Evolutionary conservation across 176 grass and related monocot species (phyloP).

Genomic region (Sorghum bicolor): DNA sequence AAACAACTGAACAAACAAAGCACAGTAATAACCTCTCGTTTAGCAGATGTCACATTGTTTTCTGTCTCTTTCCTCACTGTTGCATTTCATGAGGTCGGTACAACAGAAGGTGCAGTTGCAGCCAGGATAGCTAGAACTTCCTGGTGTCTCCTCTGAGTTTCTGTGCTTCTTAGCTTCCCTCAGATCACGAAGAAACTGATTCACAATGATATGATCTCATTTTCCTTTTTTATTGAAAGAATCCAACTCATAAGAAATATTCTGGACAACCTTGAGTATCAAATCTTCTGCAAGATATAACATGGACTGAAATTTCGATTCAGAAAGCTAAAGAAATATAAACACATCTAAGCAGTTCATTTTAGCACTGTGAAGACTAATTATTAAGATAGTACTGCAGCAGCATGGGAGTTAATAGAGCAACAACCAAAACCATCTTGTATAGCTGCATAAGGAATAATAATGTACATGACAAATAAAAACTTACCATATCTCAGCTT

Average conservation of each 20-base stretch:
- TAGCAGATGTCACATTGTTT: slow-evolving; percentile 46
- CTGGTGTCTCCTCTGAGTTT: slow-evolving; percentile 81
- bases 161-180: slow-evolving; percentile 90
- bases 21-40: slow-evolving; percentile 57
- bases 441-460: neutral
- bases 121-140: slow-evolving; percentile 93
- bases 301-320: slow-evolving; percentile 34
- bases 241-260: slow-evolving; percentile 69
- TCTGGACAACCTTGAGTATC: slow-evolving; percentile 59
- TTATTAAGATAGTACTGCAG: neutral
- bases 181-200: slow-evolving; percentile 90
- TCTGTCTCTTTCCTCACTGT: slow-evolving; percentile 57
- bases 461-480: neutral
- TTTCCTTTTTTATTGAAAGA: slow-evolving; percentile 55
- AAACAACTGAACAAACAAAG: slow-evolving; percentile 9
- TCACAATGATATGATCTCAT: slow-evolving; percentile 86
- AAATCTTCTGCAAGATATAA: slow-evolving; percentile 72
- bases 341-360: slow-evolving; percentile 23
- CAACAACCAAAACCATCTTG: neutral
- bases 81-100: slow-evolving; percentile 40
- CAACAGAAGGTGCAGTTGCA: slow-evolving; percentile 57
- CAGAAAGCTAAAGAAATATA: slow-evolving; percentile 42
- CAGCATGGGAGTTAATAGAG: slow-evolving; percentile 9
- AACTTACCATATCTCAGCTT: slow-evolving; percentile 66
- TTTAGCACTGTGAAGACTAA: neutral